Conservation (phyloP, 1,284 basidiomycete genomes). For the Trametes sp. region DNA sequence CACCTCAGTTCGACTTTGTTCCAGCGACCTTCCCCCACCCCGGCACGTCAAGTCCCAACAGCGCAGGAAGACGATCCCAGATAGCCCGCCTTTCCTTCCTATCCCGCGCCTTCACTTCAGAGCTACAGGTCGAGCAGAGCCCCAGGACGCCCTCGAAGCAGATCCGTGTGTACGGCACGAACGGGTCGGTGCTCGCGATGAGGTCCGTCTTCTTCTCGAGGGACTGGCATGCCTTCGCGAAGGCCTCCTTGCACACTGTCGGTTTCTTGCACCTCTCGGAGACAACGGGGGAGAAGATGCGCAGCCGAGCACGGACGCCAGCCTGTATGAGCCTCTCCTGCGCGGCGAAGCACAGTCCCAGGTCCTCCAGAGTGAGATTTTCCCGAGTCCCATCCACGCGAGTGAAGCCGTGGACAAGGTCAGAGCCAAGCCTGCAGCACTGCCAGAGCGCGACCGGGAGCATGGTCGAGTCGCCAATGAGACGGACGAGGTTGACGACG, state of each 20-base stretch:
- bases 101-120: conserved; percentile 1
- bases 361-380: conserved; percentile 1
- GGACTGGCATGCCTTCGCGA: not conserved
- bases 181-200: not conserved
- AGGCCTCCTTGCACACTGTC: not conserved
- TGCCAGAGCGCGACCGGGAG: conserved; percentile 8
- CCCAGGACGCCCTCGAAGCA: not conserved
- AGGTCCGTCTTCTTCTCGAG: not conserved
- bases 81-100: not conserved
- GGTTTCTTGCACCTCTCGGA: not conserved
- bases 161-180: conserved; percentile 4
- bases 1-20: not conserved
- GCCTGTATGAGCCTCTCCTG: conserved; percentile 1
- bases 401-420: conserved; percentile 6
- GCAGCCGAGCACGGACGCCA: conserved; percentile 1
- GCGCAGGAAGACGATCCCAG: conserved; percentile 1
- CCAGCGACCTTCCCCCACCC: not conserved
- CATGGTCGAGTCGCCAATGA: conserved; percentile 8
- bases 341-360: conserved; percentile 7
- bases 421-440: conserved; percentile 2
- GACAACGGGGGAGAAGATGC: not conserved
- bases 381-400: conserved; percentile 11
- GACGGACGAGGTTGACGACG: conserved; percentile 12
- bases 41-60: not conserved
- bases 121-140: not conserved